Evolutionary conservation across 768 basidiomycete genomes (phyloP), one percentile per base, ranked within the genome.

Genomic region (Mycena amicta): DNA sequence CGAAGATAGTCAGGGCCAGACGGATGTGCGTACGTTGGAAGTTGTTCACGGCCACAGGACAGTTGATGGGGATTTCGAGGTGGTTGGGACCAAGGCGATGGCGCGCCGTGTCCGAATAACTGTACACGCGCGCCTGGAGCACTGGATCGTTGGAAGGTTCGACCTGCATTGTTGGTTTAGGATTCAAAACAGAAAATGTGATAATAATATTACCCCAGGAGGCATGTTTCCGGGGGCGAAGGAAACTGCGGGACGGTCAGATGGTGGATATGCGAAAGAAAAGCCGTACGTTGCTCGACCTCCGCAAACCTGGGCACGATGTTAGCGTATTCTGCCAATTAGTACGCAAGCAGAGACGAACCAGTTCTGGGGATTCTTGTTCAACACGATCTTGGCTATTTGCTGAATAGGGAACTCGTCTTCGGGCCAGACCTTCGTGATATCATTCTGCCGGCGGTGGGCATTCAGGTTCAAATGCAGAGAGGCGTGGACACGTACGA

Each of bases 71-170:
- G 25, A 63, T 56, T 57, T 63, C 22, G 26, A 63, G 27, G 50
- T 60, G 55, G 40, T 63, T 63, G 13, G 58, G 58, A n/a, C 62
- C 62, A 15, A 63, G 62, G 5, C 62, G 62, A 39, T 63, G 62
- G 23, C 58, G 55, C 16, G 55, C 58, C 1, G 58, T 46, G 46
- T 63, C 62, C 1, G 46, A 25, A 40, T 39, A 63, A 52, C 57
- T n/a, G 39, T 57, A 63, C 5, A 63, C 30, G n/a, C 62, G 62
- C 12, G 62, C 18, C 45, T 63, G 62, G 1, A 63, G 59, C 16
- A 63, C 58, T n/a, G 58, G 62, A 23, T 63, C 62, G 33, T 63
- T 63, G 6, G 62, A 63, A 1, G 62, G 62, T n/a, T 63, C 62
- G 26, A 53, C 57, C 62, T 63, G 27, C 28, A 33, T 55, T 22